Conservation (phyloP, 2,329 filamentous ascomycete species). For the Fusarium xylarioides region DNA sequence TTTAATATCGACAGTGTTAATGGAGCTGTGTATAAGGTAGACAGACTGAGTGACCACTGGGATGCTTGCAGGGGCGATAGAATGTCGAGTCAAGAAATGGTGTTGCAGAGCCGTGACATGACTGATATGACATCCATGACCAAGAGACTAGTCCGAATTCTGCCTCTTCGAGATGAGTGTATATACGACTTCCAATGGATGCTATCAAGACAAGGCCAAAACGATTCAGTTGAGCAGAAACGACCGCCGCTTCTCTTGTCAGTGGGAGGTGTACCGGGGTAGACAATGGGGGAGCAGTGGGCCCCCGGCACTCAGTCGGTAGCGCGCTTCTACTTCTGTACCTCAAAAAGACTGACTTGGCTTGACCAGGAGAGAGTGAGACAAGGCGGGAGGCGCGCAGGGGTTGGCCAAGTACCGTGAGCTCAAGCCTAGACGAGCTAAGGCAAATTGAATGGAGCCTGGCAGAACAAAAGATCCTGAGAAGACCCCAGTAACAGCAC, state of each 20-base stretch:
- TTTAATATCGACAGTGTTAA: not conserved
- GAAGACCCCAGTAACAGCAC: slow-evolving; percentile 1
- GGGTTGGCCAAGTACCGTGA: slow-evolving; percentile 34
- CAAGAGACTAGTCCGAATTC: slow-evolving; percentile 1
- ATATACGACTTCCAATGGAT: slow-evolving; percentile 6
- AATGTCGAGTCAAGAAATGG: slow-evolving; percentile 14
- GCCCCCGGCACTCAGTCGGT: slow-evolving; percentile 38
- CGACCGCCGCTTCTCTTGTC: slow-evolving; percentile 20
- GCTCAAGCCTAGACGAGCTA: slow-evolving; percentile 14
- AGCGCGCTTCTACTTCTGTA: slow-evolving; percentile 32
- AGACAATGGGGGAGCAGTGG: slow-evolving; percentile 29
- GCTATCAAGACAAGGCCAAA: slow-evolving; percentile 3
- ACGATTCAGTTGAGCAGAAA: slow-evolving; percentile 23
- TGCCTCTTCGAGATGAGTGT: not conserved
- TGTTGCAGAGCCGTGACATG: slow-evolving; percentile 6
- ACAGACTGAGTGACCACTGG: not conserved
- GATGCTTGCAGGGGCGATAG: slow-evolving; percentile 8
- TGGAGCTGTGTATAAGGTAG: not conserved
- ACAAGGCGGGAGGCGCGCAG: slow-evolving; percentile 34
- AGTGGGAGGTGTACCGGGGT: slow-evolving; percentile 14
- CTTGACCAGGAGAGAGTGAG: slow-evolving; percentile 20
- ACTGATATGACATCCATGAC: slow-evolving; percentile 19
- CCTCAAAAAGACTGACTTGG: slow-evolving; percentile 7
- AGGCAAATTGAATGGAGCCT: slow-evolving; percentile 25
- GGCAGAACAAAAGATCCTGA: slow-evolving; percentile 33